Evolutionary conservation across 495 filamentous ascomycete genomes (phyloP).

Genomic region (Achaetomiella virescens): DNA sequence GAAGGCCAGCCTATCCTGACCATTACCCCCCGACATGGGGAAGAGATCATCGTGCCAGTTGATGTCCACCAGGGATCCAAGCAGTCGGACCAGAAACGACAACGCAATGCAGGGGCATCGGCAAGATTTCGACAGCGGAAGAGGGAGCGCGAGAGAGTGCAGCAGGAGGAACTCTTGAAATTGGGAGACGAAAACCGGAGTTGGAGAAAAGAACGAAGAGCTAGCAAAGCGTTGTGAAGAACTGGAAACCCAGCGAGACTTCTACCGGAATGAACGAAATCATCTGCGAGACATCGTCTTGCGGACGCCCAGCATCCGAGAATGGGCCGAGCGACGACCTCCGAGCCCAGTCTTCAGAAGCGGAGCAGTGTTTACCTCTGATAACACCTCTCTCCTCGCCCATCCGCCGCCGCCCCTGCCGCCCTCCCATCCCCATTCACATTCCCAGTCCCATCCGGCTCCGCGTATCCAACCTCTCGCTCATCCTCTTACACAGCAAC

Average conservation of each 20-base stretch:
- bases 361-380: constrained; percentile 27
- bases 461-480: constrained; percentile 11
- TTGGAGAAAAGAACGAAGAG: constrained; percentile 40
- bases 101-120: constrained; percentile 90
- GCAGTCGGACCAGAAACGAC: constrained; percentile 82
- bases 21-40: constrained; percentile 37
- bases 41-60: constrained; percentile 55
- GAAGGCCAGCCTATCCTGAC: constrained; percentile 38
- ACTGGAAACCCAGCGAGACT: constrained; percentile 42
- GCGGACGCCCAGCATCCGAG: constrained; percentile 46
- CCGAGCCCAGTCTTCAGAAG: constrained; percentile 40
- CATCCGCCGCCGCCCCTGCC: constrained; percentile 18
- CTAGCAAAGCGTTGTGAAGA: constrained; percentile 41
- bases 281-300: constrained; percentile 59
- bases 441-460: constrained; percentile 15
- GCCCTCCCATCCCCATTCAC: constrained; percentile 13
- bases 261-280: constrained; percentile 52
- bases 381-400: constrained; percentile 26
- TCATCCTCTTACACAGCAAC: constrained; percentile 14
- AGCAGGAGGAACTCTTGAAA: constrained; percentile 56
- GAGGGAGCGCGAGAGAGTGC: constrained; percentile 81
- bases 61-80: constrained; percentile 77
- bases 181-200: constrained; percentile 54
- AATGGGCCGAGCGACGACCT: constrained; percentile 43
- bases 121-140: constrained; percentile 80